phyloP scores from a whole-genome alignment of 208 protist genomes.

The Crithidia expoeki region DNA sequence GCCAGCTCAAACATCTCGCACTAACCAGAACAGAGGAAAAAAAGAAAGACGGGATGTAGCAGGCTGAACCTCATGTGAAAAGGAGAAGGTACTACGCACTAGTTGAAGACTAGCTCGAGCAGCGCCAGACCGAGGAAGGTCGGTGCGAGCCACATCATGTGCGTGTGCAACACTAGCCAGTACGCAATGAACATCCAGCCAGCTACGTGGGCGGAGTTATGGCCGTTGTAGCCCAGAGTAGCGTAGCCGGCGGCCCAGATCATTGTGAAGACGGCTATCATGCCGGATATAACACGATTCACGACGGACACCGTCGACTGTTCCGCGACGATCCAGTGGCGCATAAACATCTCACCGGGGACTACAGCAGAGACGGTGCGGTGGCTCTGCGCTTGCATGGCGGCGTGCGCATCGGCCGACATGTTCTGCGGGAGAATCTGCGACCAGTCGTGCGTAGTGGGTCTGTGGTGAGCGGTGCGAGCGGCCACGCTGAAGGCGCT shows the following conservation, averaged over 20 bases:
- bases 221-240: conserved; percentile 87
- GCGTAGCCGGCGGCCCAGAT: conserved; percentile 84
- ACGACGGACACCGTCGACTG: conserved; percentile 88
- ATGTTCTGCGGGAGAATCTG: conserved; percentile 57
- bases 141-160: conserved; percentile 68
- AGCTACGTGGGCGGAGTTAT: conserved; percentile 77
- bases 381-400: conserved; percentile 56
- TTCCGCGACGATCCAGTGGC: conserved; percentile 89
- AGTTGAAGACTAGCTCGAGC: conserved; percentile 79
- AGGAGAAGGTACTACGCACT: too few relatives aligned
- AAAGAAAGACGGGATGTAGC: too few relatives aligned
- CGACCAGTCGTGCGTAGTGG: conserved; percentile 84
- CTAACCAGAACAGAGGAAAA: too few relatives aligned
- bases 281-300: conserved; percentile 86
- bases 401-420: conserved; percentile 50
- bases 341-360: conserved; percentile 93
- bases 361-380: conserved; percentile 85
- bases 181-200: conserved; percentile 87
- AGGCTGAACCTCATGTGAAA: too few relatives aligned
- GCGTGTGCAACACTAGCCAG: conserved; percentile 85
- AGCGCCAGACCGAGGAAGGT: conserved; percentile 44
- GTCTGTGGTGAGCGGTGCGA: conserved; percentile 65
- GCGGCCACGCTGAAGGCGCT: conserved; percentile 27
- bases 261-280: conserved; percentile 82
- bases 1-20: too few relatives aligned